phyloP scores from a whole-genome alignment of 768 basidiomycete genomes.

The Auricularia sp. region DNA sequence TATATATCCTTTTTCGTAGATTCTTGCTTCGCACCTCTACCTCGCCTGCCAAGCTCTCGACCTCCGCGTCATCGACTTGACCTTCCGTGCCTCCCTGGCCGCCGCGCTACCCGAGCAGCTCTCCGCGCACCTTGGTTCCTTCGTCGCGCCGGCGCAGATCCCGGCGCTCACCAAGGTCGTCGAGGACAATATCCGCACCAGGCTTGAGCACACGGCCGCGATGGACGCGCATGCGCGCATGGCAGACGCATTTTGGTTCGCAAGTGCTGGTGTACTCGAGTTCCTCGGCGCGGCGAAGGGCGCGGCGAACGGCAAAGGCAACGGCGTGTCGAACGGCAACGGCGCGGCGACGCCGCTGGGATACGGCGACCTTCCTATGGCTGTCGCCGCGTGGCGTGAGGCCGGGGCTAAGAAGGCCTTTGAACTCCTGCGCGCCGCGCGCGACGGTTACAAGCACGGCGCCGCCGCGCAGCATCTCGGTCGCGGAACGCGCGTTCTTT shows the following conservation, averaged over 20 bases:
- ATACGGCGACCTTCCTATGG: not conserved
- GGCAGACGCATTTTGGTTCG: not conserved
- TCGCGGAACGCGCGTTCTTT: constrained; percentile 46
- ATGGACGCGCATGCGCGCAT: not conserved
- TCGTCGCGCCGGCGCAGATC: not conserved
- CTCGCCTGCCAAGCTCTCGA: constrained; percentile 18
- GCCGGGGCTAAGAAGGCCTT: not conserved
- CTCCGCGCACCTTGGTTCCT: not conserved
- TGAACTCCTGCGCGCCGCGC: constrained; percentile 12
- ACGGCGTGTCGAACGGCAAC: not conserved
- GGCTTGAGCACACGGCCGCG: not conserved
- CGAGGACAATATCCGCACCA: not conserved
- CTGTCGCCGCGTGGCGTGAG: not conserved
- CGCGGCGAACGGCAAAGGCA: not conserved
- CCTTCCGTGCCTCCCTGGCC: constrained; percentile 13
- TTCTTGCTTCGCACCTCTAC: constrained; percentile 18
- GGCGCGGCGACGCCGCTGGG: not conserved
- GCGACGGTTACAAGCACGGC: constrained; percentile 48
- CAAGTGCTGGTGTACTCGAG: not conserved
- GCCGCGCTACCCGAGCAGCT: not conserved
- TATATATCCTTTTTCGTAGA: constrained; percentile 1
- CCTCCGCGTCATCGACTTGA: constrained; percentile 17
- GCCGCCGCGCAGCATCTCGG: constrained; percentile 21
- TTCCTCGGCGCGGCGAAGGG: not conserved
- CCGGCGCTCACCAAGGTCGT: not conserved